Percentiles rank a stretch among this genome's conserved stretches.
These are phyloP conservation scores for Blumeria graminis DNA, from an alignment of 2,329 filamentous ascomycete genomes.

Conservation along the genomic window DNA sequence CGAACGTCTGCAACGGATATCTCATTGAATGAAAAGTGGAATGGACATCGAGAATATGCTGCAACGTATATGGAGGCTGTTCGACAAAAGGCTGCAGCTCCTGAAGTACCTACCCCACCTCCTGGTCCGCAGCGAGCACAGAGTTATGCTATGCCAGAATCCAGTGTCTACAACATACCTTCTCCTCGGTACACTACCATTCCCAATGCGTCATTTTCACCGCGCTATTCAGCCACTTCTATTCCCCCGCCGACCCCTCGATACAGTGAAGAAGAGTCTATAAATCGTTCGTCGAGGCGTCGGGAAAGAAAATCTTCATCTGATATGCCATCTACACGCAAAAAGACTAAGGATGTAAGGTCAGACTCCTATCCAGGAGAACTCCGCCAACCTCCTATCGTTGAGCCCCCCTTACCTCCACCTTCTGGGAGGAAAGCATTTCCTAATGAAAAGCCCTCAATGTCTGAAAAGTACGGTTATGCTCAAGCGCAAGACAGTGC, in stretches of 20 bases:
- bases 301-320: conserved; percentile 10
- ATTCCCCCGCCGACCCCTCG: conserved; percentile 2
- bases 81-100: conserved; percentile 7
- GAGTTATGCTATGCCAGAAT: conserved; percentile 9
- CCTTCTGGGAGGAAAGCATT: conserved; percentile 8
- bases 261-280: conserved; percentile 13
- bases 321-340: conserved; percentile 9
- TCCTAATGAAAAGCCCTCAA: conserved; percentile 11
- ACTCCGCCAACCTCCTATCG: conserved; percentile 7
- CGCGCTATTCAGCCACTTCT: neutral
- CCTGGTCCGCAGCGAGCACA: conserved; percentile 11
- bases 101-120: conserved; percentile 5
- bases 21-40: conserved; percentile 10
- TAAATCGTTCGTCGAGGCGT: conserved; percentile 12
- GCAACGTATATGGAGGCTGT: conserved; percentile 14
- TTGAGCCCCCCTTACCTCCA: conserved; percentile 12
- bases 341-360: conserved; percentile 6
- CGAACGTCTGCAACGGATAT: conserved; percentile 4
- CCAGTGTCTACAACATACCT: conserved; percentile 7
- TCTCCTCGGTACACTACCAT: conserved; percentile 7
- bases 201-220: neutral
- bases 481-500: conserved; percentile 10
- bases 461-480: conserved; percentile 10
- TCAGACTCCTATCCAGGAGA: conserved; percentile 6
- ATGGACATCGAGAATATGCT: conserved; percentile 10